Evolutionary conservation across 345 rosid genomes (phyloP).

Genomic region (Hirschfeldia incana): DNA sequence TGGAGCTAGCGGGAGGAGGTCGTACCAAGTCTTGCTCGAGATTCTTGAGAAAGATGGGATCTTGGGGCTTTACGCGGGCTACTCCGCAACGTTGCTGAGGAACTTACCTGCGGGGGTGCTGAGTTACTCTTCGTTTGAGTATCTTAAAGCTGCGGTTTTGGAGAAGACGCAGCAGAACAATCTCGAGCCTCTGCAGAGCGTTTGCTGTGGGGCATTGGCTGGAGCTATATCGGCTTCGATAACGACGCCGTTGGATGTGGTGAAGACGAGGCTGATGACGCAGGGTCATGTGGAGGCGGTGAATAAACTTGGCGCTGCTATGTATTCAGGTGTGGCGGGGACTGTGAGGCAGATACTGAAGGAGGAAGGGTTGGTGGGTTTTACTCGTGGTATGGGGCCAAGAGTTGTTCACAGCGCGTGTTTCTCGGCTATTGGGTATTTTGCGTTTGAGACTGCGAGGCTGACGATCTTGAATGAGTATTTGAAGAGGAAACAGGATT

Average conservation of each 20-base stretch:
- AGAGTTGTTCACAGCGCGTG: constrained; percentile 92
- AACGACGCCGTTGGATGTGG: constrained; percentile 89
- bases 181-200: constrained; percentile 86
- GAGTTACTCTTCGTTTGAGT: constrained; percentile 90
- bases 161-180: constrained; percentile 52
- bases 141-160: constrained; percentile 79
- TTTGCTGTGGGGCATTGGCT: constrained; percentile 84
- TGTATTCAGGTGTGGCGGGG: constrained; percentile 60
- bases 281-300: constrained; percentile 55
- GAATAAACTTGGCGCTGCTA: constrained; percentile 56
- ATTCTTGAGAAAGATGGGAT: constrained; percentile 85
- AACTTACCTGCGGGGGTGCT: constrained; percentile 92
- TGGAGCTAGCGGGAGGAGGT: constrained; percentile 70
- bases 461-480: constrained; percentile 68
- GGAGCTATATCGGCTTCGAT: constrained; percentile 92
- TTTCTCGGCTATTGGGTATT: constrained; percentile 85
- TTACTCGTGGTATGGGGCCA: constrained; percentile 83
- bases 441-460: constrained; percentile 95
- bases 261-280: constrained; percentile 94
- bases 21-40: constrained; percentile 69
- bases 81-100: constrained; percentile 82
- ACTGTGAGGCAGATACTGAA: constrained; percentile 74
- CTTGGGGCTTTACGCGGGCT: constrained; percentile 85
- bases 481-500: constrained; percentile 61
- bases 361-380: constrained; percentile 94